Conservation (phyloP, 306 rosid genomes). For the Ammopiptanthus mongolicus region DNA sequence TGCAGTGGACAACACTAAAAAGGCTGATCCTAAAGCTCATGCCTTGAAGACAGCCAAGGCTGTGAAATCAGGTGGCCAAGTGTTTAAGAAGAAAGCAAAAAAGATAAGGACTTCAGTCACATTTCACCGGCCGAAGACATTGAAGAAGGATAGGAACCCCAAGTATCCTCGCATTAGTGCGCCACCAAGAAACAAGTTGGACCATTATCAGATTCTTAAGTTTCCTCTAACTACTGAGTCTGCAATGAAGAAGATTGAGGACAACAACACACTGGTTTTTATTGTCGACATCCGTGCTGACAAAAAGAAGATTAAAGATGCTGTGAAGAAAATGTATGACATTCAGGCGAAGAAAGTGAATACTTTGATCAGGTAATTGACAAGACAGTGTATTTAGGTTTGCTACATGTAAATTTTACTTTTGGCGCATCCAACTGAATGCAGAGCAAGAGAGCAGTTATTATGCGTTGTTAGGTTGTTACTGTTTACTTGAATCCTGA, state of each 20-base stretch:
- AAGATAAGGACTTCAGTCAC: conserved; percentile 84
- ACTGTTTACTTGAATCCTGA: background rate
- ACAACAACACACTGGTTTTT: conserved; percentile 79
- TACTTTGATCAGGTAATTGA: conserved; percentile 75
- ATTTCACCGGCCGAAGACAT: conserved; percentile 82
- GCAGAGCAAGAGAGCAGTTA: background rate
- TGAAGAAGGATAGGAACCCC: conserved; percentile 74
- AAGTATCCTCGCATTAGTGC: conserved; percentile 85
- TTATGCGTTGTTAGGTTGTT: background rate
- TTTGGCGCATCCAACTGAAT: background rate
- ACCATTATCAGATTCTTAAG: conserved; percentile 81
- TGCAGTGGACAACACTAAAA: conserved; percentile 53
- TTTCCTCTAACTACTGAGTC: conserved; percentile 78
- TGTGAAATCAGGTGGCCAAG: conserved; percentile 63
- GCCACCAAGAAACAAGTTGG: conserved; percentile 84
- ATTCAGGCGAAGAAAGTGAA: conserved; percentile 93
- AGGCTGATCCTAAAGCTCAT: conserved; percentile 71
- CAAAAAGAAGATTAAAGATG: conserved; percentile 82
- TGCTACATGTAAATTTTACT: background rate
- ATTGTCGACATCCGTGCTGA: conserved; percentile 84
- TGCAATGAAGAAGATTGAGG: conserved; percentile 95
- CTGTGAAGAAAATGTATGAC: conserved; percentile 90
- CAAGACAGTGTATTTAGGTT: background rate
- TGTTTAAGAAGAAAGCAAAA: conserved; percentile 70
- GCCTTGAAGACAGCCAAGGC: conserved; percentile 96